phyloP scores from a whole-genome alignment of 140 eudicot species.

The Anethum foeniculum region DNA sequence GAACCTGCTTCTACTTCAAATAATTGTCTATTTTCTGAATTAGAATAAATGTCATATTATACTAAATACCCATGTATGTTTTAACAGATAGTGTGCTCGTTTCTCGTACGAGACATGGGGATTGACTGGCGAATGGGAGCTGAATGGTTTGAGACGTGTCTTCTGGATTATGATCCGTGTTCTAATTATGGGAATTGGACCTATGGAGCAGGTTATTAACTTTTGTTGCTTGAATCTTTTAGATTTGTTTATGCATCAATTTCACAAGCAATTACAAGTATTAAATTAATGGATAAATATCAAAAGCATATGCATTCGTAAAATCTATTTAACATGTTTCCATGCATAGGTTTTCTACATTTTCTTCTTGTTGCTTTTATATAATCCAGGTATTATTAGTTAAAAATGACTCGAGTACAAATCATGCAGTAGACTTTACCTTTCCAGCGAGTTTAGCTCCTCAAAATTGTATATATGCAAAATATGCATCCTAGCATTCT shows the following conservation, averaged over 20 bases:
- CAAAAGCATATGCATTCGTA: background rate
- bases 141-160: slow-evolving; percentile 79
- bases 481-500: background rate
- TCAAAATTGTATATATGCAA: background rate
- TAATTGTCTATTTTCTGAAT: no score
- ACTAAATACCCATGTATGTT: background rate
- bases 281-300: background rate
- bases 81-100: slow-evolving; percentile 63
- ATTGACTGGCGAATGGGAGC: slow-evolving; percentile 89
- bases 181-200: slow-evolving; percentile 76
- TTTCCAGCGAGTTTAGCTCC: background rate
- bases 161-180: slow-evolving; percentile 69
- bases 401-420: background rate
- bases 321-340: background rate
- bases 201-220: slow-evolving; percentile 52
- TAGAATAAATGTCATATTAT: background rate
- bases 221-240: background rate
- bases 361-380: background rate
- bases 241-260: background rate
- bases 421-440: background rate
- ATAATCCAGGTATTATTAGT: background rate
- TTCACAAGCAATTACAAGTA: background rate
- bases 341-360: background rate
- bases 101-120: slow-evolving; percentile 73
- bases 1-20: background rate